Evolutionary conservation across 75 land plant genomes (phyloP).

Genomic region (Adiantum capillusveneris): DNA sequence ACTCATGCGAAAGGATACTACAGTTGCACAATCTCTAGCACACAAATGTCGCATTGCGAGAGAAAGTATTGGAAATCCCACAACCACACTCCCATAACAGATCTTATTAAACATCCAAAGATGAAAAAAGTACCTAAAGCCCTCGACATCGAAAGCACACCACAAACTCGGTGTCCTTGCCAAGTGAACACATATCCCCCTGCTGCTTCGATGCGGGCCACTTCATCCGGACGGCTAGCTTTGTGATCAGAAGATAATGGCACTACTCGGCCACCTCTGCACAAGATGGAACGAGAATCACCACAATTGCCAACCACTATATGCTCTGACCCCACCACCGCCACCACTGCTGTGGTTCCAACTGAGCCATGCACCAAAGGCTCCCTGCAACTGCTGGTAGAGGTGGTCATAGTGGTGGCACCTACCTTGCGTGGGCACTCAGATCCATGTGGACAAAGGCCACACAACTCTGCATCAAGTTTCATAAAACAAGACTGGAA

Average conservation of each 20-base stretch:
- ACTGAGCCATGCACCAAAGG: slow-evolving; percentile 76
- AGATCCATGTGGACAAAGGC: slow-evolving; percentile 8
- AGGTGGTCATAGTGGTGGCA: background rate
- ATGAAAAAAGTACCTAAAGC: slow-evolving; percentile 73
- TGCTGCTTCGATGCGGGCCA: slow-evolving; percentile 71
- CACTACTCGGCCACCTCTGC: slow-evolving; percentile 70
- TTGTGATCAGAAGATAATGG: slow-evolving; percentile 91
- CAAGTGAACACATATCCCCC: slow-evolving; percentile 73
- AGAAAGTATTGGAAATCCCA: no score
- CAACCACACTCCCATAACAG: no score
- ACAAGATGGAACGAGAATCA: slow-evolving; percentile 89
- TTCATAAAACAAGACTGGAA: slow-evolving; percentile 52
- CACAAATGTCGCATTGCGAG: no score
- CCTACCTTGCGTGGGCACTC: no score
- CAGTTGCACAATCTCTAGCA: no score
- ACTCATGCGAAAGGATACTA: no score
- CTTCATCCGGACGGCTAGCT: no score
- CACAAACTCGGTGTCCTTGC: slow-evolving; percentile 79
- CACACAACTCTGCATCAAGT: slow-evolving; percentile 59
- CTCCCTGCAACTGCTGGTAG: slow-evolving; percentile 28
- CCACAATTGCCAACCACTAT: slow-evolving; percentile 90
- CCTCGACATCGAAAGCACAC: slow-evolving; percentile 84
- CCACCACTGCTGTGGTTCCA: slow-evolving; percentile 82
- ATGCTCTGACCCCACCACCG: slow-evolving; percentile 69
- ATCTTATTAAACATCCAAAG: no score